phyloP scores from a whole-genome alignment of 2,329 filamentous ascomycete genomes.

The Fusarium praegraminearum region DNA sequence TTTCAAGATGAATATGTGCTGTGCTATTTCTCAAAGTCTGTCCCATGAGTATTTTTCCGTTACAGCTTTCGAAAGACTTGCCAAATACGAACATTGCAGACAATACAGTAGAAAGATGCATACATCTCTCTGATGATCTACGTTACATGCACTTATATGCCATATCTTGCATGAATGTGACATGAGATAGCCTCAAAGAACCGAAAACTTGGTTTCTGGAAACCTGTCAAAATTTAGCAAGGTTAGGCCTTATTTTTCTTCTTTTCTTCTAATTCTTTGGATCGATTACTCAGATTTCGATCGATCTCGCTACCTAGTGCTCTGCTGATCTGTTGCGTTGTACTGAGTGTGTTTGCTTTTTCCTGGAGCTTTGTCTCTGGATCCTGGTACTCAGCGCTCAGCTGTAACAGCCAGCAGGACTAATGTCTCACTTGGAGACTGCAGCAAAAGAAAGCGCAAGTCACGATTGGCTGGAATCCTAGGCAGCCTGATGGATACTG shows the following conservation, averaged over 20 bases:
- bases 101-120: not conserved
- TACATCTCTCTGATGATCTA: not conserved
- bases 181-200: not conserved
- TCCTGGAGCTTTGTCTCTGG: not conserved
- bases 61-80: not conserved
- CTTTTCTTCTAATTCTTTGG: not conserved
- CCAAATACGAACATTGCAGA: not conserved
- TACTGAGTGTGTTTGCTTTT: constrained; percentile 9
- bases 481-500: not conserved
- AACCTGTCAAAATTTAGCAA: not conserved
- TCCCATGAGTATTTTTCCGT: not conserved
- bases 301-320: constrained; percentile 3
- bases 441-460: not conserved
- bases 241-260: not conserved
- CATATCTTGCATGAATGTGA: not conserved
- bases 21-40: not conserved
- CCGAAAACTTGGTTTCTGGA: not conserved
- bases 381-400: constrained; percentile 6
- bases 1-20: not conserved
- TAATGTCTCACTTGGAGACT: not conserved
- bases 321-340: not conserved
- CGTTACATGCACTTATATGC: not conserved
- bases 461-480: not conserved
- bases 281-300: constrained; percentile 2
- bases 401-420: not conserved